A percentile compares a stretch with the other conserved stretches of the same genome.
phyloP scores from a whole-genome alignment of 352 stramenopile species.

The Pythium grandisporangium region DNA sequence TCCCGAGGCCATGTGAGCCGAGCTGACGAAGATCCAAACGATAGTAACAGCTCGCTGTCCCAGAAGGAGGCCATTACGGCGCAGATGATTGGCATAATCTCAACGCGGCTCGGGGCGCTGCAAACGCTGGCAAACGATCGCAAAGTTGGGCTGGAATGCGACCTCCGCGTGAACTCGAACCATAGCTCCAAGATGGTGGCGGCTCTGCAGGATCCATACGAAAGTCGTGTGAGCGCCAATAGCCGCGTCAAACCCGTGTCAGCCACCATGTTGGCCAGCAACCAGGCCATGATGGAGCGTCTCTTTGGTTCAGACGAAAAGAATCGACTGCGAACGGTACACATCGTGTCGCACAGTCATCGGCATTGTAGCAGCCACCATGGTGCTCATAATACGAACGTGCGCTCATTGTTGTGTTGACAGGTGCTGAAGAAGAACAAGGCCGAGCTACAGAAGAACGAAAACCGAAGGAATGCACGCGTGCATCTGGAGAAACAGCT shows the following conservation, averaged over 20 bases:
- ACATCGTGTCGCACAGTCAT: too few species aligned
- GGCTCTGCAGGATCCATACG: conserved; percentile 53
- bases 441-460: conserved; percentile 63
- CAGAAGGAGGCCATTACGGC: conserved; percentile 71
- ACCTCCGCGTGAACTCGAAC: conserved; percentile 58
- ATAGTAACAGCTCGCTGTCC: conserved; percentile 46
- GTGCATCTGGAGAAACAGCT: conserved; percentile 80
- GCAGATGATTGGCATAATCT: conserved; percentile 81
- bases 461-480: conserved; percentile 63
- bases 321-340: conserved; percentile 32
- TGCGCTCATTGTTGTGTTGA: conserved; percentile 10
- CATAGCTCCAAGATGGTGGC: conserved; percentile 66
- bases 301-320: conserved; percentile 73
- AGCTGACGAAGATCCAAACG: conserved; percentile 19
- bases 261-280: conserved; percentile 34
- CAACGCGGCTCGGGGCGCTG: conserved; percentile 45
- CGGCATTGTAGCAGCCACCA: too few species aligned
- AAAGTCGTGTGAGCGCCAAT: conserved; percentile 26
- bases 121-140: conserved; percentile 60
- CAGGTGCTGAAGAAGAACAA: conserved; percentile 81
- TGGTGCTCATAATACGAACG: background rate
- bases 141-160: conserved; percentile 64
- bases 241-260: conserved; percentile 31
- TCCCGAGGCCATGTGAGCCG: background rate
- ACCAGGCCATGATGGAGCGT: conserved; percentile 67